These are phyloP conservation scores for Nitzschia sp. DNA, from an alignment of 108 stramenopile species.

Conservation along the genomic window DNA sequence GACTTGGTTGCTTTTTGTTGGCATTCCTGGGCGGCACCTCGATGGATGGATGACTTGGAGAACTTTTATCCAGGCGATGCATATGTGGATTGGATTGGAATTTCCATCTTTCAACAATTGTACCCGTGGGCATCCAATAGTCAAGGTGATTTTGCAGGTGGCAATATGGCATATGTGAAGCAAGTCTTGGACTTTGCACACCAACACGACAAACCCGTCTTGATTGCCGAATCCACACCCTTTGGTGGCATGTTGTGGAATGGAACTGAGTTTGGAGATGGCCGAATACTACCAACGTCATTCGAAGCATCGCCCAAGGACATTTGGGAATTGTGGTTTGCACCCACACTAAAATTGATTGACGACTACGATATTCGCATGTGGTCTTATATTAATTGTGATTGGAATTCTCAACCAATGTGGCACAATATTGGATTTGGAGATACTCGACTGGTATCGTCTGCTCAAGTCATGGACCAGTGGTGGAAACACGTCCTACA, in stretches of 20 bases:
- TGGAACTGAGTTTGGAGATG: neutral
- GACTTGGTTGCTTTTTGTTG: slow-evolving; percentile 66
- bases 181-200: slow-evolving; percentile 78
- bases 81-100: slow-evolving; percentile 83
- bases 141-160: slow-evolving; percentile 31
- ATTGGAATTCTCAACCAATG: slow-evolving; percentile 87
- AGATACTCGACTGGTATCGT: slow-evolving; percentile 70
- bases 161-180: slow-evolving; percentile 50
- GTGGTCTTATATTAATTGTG: slow-evolving; percentile 92
- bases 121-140: slow-evolving; percentile 57
- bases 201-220: slow-evolving; percentile 54
- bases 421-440: slow-evolving; percentile 88
- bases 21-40: slow-evolving; percentile 88
- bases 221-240: slow-evolving; percentile 94
- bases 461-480: slow-evolving; percentile 53
- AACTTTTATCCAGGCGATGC: slow-evolving; percentile 79
- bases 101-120: slow-evolving; percentile 83
- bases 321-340: slow-evolving; percentile 82
- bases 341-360: slow-evolving; percentile 68
- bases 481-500: slow-evolving; percentile 62
- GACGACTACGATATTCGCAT: slow-evolving; percentile 76
- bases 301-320: neutral
- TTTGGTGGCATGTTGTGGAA: slow-evolving; percentile 75
- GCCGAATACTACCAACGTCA: slow-evolving; percentile 35
- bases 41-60: slow-evolving; percentile 35